Conservation (phyloP, 257 asterid species). For the Pogostemon cablin region DNA sequence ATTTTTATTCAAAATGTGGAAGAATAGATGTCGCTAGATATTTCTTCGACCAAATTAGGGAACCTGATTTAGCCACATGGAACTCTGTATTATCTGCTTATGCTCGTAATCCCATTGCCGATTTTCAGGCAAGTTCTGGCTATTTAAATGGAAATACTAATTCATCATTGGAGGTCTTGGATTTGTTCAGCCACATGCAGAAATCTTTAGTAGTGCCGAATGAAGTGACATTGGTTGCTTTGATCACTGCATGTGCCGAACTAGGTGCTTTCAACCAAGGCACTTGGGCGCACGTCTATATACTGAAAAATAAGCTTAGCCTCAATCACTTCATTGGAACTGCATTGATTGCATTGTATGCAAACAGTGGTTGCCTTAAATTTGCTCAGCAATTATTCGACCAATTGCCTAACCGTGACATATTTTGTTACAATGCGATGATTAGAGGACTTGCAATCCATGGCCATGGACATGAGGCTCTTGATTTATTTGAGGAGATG, state of each 20-base stretch:
- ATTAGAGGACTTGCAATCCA: slow-evolving; percentile 71
- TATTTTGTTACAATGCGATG: slow-evolving; percentile 70
- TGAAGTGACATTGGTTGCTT: slow-evolving; percentile 61
- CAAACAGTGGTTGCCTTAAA: slow-evolving; percentile 58
- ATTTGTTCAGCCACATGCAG: slow-evolving; percentile 62
- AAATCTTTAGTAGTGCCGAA: slow-evolving; percentile 46
- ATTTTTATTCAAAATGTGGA: slow-evolving; percentile 63
- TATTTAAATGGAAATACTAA: slow-evolving; percentile 34
- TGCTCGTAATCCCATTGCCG: slow-evolving; percentile 39
- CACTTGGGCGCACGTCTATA: slow-evolving; percentile 59
- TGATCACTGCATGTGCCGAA: slow-evolving; percentile 62
- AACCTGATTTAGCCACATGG: slow-evolving; percentile 77
- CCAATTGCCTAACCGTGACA: slow-evolving; percentile 47
- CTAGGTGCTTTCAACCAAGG: slow-evolving; percentile 67
- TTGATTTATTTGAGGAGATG: slow-evolving; percentile 57
- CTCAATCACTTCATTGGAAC: slow-evolving; percentile 56
- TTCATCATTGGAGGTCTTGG: slow-evolving; percentile 55
- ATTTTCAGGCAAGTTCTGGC: slow-evolving; percentile 19
- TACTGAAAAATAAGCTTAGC: slow-evolving; percentile 43
- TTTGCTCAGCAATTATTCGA: slow-evolving; percentile 53
- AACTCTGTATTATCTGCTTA: slow-evolving; percentile 71
- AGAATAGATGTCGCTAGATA: slow-evolving; percentile 50
- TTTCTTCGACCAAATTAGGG: slow-evolving; percentile 49
- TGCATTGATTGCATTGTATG: slow-evolving; percentile 58
- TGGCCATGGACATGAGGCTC: slow-evolving; percentile 58